Conservation (phyloP, 1,284 basidiomycete species). For the Leccinum angustisporum region DNA sequence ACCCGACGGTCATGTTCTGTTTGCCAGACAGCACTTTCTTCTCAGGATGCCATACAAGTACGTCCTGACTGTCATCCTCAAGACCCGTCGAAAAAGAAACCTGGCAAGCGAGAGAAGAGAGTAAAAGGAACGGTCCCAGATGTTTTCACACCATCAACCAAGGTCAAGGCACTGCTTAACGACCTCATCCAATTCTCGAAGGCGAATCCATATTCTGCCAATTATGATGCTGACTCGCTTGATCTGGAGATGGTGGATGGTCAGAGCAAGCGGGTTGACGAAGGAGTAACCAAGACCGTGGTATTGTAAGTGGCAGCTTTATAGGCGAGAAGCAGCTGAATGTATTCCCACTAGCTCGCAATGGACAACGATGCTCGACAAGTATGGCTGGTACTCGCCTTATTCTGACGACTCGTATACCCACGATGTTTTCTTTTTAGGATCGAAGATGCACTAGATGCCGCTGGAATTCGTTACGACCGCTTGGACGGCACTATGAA, state of each 20-base stretch:
- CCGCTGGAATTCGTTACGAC: conserved; percentile 80
- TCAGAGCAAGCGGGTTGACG: conserved; percentile 68
- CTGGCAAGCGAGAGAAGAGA: conserved; percentile 67
- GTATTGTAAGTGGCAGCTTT: conserved; percentile 70
- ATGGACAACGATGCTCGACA: conserved; percentile 96
- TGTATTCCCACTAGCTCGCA: conserved; percentile 63
- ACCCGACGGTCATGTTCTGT: conserved; percentile 65
- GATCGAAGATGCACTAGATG: conserved; percentile 87
- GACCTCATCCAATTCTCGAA: conserved; percentile 78
- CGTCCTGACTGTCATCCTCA: conserved; percentile 48
- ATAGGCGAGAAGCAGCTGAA: conserved; percentile 20
- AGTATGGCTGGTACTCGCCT: conserved; percentile 46
- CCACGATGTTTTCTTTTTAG: conserved; percentile 37
- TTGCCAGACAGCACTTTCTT: conserved; percentile 66
- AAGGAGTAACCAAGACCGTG: conserved; percentile 78
- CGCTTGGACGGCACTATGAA: conserved; percentile 97
- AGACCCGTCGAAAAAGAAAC: conserved; percentile 60
- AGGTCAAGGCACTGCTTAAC: conserved; percentile 75
- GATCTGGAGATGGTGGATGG: conserved; percentile 76
- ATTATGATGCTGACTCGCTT: conserved; percentile 73
- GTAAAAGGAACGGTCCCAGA: conserved; percentile 56
- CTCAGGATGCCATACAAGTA: conserved; percentile 76
- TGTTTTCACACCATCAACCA: conserved; percentile 78
- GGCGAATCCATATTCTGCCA: conserved; percentile 78
- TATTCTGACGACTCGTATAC: conserved; percentile 5